Evolutionary conservation across 83 land plant species (phyloP).

Genomic region (Isoetes engelmannii): DNA sequence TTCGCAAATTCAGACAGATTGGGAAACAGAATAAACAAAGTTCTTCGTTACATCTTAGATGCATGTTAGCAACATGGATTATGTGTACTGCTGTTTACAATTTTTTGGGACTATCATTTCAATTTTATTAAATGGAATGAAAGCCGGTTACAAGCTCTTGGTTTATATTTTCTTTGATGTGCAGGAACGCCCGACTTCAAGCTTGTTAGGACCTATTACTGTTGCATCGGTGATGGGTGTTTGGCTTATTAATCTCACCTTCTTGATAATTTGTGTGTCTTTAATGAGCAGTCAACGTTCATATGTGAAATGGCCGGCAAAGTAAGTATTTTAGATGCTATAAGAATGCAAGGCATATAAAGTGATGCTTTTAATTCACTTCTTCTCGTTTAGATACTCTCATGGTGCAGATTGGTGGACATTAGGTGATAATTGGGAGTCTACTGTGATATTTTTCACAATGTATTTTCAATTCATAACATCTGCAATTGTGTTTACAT

Average conservation of each 20-base stretch:
- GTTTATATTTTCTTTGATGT: too few species aligned
- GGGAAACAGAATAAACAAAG: too few species aligned
- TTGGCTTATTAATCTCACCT: slow-evolving; percentile 32
- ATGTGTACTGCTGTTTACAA: too few species aligned
- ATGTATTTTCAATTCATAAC: slow-evolving; percentile 44
- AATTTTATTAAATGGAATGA: too few species aligned
- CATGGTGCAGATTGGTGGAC: slow-evolving; percentile 48
- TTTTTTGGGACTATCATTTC: too few species aligned
- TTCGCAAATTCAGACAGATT: too few species aligned
- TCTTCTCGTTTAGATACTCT: slow-evolving; percentile 16
- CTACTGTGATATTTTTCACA: slow-evolving; percentile 35
- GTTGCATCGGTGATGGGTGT: slow-evolving; percentile 36
- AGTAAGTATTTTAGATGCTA: slow-evolving; percentile 15
- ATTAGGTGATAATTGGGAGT: slow-evolving; percentile 44
- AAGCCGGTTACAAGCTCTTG: too few species aligned
- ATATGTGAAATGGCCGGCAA: slow-evolving; percentile 42
- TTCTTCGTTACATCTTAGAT: too few species aligned
- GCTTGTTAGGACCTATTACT: slow-evolving; percentile 30
- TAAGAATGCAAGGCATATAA: too few species aligned
- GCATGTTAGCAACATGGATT: too few species aligned
- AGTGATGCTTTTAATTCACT: too few species aligned
- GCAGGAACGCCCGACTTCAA: slow-evolving; percentile 40
- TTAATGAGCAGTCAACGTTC: slow-evolving; percentile 22
- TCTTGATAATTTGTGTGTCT: slow-evolving; percentile 21
- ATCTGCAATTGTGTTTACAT: slow-evolving; percentile 37